Evolutionary conservation across 805 yeast genomes (phyloP).

Genomic region (Hanseniaspora clermontiae): DNA sequence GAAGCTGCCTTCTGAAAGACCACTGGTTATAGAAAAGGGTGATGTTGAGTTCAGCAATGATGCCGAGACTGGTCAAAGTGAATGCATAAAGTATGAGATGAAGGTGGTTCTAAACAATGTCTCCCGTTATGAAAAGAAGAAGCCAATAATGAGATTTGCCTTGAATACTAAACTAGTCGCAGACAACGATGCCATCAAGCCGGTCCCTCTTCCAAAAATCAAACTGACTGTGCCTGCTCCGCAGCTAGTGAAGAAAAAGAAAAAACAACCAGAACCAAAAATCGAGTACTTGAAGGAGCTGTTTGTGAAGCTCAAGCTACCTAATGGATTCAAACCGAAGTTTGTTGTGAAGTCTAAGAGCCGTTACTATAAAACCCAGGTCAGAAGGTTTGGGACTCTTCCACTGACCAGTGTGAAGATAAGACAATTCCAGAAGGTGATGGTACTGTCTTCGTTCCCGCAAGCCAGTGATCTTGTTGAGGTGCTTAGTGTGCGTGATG

Average conservation of each 20-base stretch:
- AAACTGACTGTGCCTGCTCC: not conserved
- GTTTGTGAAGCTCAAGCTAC: not conserved
- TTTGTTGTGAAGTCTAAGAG: not conserved
- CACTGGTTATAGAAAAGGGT: slow-evolving; percentile 44
- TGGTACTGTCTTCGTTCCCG: slow-evolving; percentile 5
- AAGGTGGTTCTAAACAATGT: not conserved
- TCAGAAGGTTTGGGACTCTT: slow-evolving; percentile 6
- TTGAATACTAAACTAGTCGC: not conserved
- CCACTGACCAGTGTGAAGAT: slow-evolving; percentile 11
- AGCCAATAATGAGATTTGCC: slow-evolving; percentile 6
- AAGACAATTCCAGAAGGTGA: not conserved
- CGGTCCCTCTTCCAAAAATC: not conserved
- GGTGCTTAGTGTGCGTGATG: not conserved
- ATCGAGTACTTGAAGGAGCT: not conserved
- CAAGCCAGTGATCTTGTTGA: not conserved
- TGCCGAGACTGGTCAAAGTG: slow-evolving; percentile 34
- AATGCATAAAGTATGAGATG: not conserved
- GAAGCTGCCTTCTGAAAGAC: slow-evolving; percentile 55
- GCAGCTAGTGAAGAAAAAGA: not conserved
- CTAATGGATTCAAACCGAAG: not conserved
- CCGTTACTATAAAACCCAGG: slow-evolving; percentile 4
- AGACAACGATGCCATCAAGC: not conserved
- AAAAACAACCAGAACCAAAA: not conserved
- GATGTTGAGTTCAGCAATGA: slow-evolving; percentile 25
- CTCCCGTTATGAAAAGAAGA: slow-evolving; percentile 9